These are phyloP conservation scores for Penicillium soppii DNA, from an alignment of 495 filamentous ascomycete species.

Conservation along the genomic window DNA sequence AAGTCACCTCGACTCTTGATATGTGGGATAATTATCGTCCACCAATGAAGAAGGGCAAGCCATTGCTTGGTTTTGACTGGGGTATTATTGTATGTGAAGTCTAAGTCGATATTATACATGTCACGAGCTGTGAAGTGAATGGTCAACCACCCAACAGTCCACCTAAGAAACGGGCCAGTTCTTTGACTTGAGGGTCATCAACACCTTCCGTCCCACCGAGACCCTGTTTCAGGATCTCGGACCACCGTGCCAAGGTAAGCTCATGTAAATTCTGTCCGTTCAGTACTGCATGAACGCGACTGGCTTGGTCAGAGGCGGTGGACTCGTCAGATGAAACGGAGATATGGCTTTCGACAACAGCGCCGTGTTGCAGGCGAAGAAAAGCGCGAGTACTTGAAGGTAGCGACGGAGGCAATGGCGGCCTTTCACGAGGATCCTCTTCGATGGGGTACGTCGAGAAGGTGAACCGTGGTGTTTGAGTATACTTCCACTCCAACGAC, in stretches of 20 bases:
- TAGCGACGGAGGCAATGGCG: conserved; percentile 41
- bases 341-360: conserved; percentile 45
- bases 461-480: conserved; percentile 82
- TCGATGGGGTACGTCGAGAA: conserved; percentile 59
- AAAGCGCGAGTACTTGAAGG: conserved; percentile 40
- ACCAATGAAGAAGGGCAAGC: conserved; percentile 6
- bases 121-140: not conserved
- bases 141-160: conserved; percentile 17
- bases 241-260: conserved; percentile 33
- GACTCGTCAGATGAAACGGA: conserved; percentile 36
- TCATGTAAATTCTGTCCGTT: conserved; percentile 44
- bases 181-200: conserved; percentile 15
- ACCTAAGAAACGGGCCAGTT: conserved; percentile 18
- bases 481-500: conserved; percentile 76
- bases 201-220: conserved; percentile 10
- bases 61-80: not conserved
- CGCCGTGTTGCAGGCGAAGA: conserved; percentile 43
- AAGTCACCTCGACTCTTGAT: not conserved
- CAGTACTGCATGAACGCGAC: conserved; percentile 34
- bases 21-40: conserved; percentile 12
- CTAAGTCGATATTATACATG: conserved; percentile 5
- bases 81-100: conserved; percentile 9
- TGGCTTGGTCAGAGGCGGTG: conserved; percentile 35
- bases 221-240: conserved; percentile 23
- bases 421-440: conserved; percentile 54